Conservation (phyloP, 257 asterid genomes). For the Salvia miltiorrhiza region DNA sequence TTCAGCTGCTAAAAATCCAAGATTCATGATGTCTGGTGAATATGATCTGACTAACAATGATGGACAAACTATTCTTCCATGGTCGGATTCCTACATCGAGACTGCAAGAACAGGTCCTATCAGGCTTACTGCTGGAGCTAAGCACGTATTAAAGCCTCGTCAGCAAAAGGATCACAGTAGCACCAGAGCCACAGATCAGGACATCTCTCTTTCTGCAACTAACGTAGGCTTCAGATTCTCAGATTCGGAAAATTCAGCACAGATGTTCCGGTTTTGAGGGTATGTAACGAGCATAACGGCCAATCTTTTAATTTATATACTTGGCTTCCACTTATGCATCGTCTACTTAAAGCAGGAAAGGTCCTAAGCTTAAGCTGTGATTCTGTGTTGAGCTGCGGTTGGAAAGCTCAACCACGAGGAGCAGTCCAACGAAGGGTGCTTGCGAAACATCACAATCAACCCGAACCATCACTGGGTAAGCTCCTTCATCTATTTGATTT, state of each 20-base stretch:
- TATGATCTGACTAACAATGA: slow-evolving; percentile 13
- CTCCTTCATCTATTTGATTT: slow-evolving; percentile 7
- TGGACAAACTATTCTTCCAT: slow-evolving; percentile 10
- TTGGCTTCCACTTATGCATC: neutral
- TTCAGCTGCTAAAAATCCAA: slow-evolving; percentile 22
- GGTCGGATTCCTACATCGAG: slow-evolving; percentile 18
- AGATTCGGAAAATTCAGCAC: slow-evolving; percentile 32
- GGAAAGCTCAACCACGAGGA: slow-evolving; percentile 9
- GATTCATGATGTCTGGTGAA: slow-evolving; percentile 20
- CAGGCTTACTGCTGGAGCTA: slow-evolving; percentile 41
- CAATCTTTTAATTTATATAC: neutral
- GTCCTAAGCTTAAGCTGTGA: slow-evolving; percentile 12
- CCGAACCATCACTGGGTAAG: too few relatives aligned
- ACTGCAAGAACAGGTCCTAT: slow-evolving; percentile 33
- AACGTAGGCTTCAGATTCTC: slow-evolving; percentile 23
- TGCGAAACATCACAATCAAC: neutral
- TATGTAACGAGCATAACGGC: slow-evolving; percentile 10
- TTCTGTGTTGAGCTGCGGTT: neutral
- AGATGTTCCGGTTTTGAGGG: slow-evolving; percentile 30
- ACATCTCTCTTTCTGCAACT: slow-evolving; percentile 23
- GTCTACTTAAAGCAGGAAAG: slow-evolving; percentile 13
- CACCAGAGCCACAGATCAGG: slow-evolving; percentile 28
- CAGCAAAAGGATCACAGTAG: slow-evolving; percentile 30
- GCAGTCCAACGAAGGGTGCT: neutral
- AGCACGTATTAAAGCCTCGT: slow-evolving; percentile 39